Conservation (phyloP, 2,329 filamentous ascomycete genomes). For the Colletotrichum graminicola region DNA sequence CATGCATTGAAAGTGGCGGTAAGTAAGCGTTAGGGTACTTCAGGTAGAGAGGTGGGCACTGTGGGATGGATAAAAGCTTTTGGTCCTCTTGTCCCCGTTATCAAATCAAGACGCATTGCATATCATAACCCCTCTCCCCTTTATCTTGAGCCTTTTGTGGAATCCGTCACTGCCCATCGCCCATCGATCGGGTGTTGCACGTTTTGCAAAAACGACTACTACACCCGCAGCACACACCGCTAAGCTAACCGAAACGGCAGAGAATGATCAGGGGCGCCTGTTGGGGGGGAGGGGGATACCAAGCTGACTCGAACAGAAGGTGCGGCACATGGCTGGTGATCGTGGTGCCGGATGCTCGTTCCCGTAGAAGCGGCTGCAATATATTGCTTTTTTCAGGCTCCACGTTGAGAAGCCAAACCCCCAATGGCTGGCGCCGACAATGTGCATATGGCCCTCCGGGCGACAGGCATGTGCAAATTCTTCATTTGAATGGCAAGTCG, state of each 20-base stretch:
- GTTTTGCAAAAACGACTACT: slow-evolving; percentile 11
- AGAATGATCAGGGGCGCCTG: background rate
- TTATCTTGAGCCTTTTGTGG: background rate
- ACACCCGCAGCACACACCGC: slow-evolving; percentile 24
- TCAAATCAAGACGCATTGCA: background rate
- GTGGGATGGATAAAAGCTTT: background rate
- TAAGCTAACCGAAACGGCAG: slow-evolving; percentile 1
- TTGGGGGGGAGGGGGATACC: background rate
- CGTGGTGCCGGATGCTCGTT: slow-evolving; percentile 21
- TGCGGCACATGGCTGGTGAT: slow-evolving; percentile 36
- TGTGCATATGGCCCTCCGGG: background rate
- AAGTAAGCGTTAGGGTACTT: background rate
- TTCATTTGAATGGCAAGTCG: slow-evolving; percentile 21
- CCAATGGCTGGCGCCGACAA: slow-evolving; percentile 6
- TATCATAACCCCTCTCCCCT: background rate
- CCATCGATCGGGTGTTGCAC: background rate
- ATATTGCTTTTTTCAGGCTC: slow-evolving; percentile 38
- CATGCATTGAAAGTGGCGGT: background rate
- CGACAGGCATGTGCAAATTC: slow-evolving; percentile 30
- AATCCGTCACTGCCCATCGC: background rate
- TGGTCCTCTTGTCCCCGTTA: background rate
- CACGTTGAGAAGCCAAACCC: slow-evolving; percentile 18
- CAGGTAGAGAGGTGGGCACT: background rate
- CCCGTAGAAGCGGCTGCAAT: slow-evolving; percentile 24
- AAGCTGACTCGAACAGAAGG: slow-evolving; percentile 22